phyloP scores from a whole-genome alignment of 1,284 basidiomycete genomes.

The Sporisorium exsertum region DNA sequence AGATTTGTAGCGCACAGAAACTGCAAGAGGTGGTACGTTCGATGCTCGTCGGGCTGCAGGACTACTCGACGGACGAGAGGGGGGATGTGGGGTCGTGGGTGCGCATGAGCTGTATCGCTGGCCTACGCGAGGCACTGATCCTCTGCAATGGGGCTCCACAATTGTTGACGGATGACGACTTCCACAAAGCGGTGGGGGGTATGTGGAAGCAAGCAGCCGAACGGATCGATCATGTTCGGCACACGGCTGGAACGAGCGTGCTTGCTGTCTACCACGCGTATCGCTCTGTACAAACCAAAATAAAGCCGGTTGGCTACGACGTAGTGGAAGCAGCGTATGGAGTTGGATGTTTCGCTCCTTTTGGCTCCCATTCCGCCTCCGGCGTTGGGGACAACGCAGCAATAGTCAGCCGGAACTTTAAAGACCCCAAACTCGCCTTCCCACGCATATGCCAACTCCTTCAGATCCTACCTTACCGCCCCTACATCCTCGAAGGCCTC shows the following conservation, averaged over 20 bases:
- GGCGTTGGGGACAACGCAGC: not conserved
- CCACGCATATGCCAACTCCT: slow-evolving; percentile 23
- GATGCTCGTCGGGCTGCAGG: slow-evolving; percentile 77
- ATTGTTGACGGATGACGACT: slow-evolving; percentile 10
- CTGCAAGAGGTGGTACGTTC: not conserved
- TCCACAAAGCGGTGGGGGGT: slow-evolving; percentile 70
- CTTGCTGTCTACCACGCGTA: slow-evolving; percentile 31
- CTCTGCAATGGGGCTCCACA: slow-evolving; percentile 67
- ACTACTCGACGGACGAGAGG: slow-evolving; percentile 92
- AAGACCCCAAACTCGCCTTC: slow-evolving; percentile 33
- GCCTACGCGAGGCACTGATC: slow-evolving; percentile 74
- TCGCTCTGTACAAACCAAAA: no score
- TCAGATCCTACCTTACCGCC: slow-evolving; percentile 24
- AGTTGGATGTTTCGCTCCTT: not conserved
- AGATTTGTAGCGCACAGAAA: slow-evolving; percentile 3
- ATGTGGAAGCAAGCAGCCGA: slow-evolving; percentile 90
- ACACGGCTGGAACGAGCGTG: slow-evolving; percentile 76
- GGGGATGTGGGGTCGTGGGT: slow-evolving; percentile 99
- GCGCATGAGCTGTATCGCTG: slow-evolving; percentile 79
- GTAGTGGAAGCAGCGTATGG: slow-evolving; percentile 26
- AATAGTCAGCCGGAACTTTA: slow-evolving; percentile 7
- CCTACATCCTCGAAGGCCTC: slow-evolving; percentile 33
- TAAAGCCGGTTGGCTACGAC: slow-evolving; percentile 15
- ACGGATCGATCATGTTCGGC: slow-evolving; percentile 87
- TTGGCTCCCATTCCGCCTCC: not conserved